phyloP scores from a whole-genome alignment of 768 basidiomycete species.

The Macrocybe gigantea region DNA sequence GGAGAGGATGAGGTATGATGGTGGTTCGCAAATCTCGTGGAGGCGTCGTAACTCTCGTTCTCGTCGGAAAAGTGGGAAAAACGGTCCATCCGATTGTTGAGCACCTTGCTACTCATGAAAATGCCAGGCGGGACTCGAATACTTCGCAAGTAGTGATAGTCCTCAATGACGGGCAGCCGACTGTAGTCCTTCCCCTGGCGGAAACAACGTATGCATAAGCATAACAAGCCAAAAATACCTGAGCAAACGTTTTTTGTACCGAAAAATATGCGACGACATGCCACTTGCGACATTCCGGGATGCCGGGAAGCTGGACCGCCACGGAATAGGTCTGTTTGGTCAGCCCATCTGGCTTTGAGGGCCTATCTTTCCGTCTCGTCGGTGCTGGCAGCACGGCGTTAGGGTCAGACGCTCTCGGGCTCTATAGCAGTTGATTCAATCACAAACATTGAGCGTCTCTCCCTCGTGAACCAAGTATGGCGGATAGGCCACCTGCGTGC shows the following conservation, averaged over 20 bases:
- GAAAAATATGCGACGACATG: conserved; percentile 82
- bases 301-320: conserved; percentile 58
- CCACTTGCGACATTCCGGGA: conserved; percentile 63
- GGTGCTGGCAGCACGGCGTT: conserved; percentile 51
- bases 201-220: neutral
- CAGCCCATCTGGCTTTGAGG: conserved; percentile 73
- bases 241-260: conserved; percentile 30
- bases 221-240: neutral
- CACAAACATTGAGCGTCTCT: neutral
- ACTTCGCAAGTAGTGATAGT: conserved; percentile 66
- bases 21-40: conserved; percentile 7
- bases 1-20: conserved; percentile 12
- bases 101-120: conserved; percentile 66
- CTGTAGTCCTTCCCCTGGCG: conserved; percentile 61
- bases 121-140: conserved; percentile 65
- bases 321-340: conserved; percentile 86
- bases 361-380: conserved; percentile 68
- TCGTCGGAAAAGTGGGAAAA: conserved; percentile 42
- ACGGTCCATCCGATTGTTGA: conserved; percentile 33
- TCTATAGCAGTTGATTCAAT: conserved; percentile 24
- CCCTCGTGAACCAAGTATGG: neutral
- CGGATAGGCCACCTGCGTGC: conserved; percentile 54
- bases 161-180: conserved; percentile 65
- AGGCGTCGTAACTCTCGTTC: conserved; percentile 28
- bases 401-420: conserved; percentile 58